phyloP scores from a whole-genome alignment of 805 yeast species.

The Groenewaldozyma tartarivorans region DNA sequence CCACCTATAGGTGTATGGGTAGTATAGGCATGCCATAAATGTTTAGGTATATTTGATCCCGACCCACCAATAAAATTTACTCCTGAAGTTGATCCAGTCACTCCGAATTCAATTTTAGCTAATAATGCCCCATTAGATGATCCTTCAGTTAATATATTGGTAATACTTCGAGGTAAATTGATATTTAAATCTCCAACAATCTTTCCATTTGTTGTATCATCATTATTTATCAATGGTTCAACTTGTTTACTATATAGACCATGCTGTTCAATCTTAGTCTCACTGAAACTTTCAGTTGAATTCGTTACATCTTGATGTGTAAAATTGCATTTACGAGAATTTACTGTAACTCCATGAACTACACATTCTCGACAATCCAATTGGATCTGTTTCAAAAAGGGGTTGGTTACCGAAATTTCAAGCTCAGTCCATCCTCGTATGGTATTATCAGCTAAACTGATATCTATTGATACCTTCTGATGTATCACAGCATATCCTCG shows the following conservation, averaged over 20 bases:
- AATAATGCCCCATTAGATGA: slow-evolving; percentile 74
- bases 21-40: slow-evolving; percentile 79
- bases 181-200: slow-evolving; percentile 59
- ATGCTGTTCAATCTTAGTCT: slow-evolving; percentile 10
- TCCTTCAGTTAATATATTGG: slow-evolving; percentile 23
- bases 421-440: slow-evolving; percentile 74
- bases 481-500: slow-evolving; percentile 62
- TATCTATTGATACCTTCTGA: slow-evolving; percentile 71
- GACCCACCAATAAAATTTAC: slow-evolving; percentile 61
- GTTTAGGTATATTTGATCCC: slow-evolving; percentile 33
- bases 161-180: slow-evolving; percentile 47
- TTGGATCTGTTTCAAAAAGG: slow-evolving; percentile 46
- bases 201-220: slow-evolving; percentile 41
- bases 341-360: slow-evolving; percentile 56
- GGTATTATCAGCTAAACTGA: slow-evolving; percentile 54
- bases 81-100: slow-evolving; percentile 63
- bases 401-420: slow-evolving; percentile 62
- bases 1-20: slow-evolving; percentile 66
- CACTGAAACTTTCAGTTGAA: slow-evolving; percentile 24
- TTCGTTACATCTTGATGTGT: slow-evolving; percentile 45
- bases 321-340: slow-evolving; percentile 48
- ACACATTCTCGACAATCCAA: slow-evolving; percentile 66
- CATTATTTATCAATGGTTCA: slow-evolving; percentile 42
- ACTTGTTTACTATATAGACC: slow-evolving; percentile 47
- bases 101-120: slow-evolving; percentile 55